Conservation (phyloP, 164 flowering plant species). For the Pachysandra terminalis region DNA sequence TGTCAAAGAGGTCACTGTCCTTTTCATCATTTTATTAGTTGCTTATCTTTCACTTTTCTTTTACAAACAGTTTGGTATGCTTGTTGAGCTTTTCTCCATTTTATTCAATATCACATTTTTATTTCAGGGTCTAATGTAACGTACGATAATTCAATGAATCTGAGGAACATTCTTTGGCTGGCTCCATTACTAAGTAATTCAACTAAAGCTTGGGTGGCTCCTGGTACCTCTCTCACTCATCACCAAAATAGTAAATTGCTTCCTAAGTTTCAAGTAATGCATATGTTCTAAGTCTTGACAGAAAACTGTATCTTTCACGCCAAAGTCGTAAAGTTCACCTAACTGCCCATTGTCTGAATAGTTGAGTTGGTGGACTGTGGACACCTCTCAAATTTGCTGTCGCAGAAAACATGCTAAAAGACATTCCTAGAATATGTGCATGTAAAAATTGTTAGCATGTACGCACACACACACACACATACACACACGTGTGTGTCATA, state of each 20-base stretch:
- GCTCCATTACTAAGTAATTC: constrained; percentile 84
- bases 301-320: neutral
- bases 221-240: constrained; percentile 48
- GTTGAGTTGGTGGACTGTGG: neutral
- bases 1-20: constrained; percentile 71
- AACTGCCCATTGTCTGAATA: neutral
- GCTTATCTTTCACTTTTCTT: too few relatives aligned
- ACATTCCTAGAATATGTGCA: too few relatives aligned
- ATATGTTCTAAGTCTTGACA: neutral
- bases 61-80: too few relatives aligned
- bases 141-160: constrained; percentile 78
- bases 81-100: too few relatives aligned
- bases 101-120: neutral
- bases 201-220: constrained; percentile 63
- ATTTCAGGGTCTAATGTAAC: constrained; percentile 64
- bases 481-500: too few relatives aligned
- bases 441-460: too few relatives aligned
- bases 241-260: neutral
- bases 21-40: too few relatives aligned
- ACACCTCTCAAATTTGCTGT: neutral
- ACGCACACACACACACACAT: too few relatives aligned
- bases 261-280: neutral
- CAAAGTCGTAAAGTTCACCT: neutral
- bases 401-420: too few relatives aligned
- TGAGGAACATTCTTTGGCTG: constrained; percentile 94